phyloP scores from a whole-genome alignment of 495 filamentous ascomycete genomes.

The Daldinia bambusicola region DNA sequence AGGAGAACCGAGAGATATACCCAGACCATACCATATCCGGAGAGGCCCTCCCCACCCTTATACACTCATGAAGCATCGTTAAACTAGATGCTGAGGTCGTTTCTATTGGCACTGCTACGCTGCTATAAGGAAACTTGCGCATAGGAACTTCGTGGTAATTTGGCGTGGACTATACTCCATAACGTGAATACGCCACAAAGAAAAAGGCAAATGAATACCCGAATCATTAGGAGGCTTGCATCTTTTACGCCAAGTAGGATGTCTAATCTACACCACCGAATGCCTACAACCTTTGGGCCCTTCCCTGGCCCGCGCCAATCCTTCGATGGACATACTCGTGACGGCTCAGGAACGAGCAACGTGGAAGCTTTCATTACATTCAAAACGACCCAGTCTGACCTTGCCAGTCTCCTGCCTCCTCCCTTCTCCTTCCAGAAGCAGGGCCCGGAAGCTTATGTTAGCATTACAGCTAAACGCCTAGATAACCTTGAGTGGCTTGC shows the following conservation, averaged over 20 bases:
- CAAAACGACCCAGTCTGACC: constrained; percentile 8
- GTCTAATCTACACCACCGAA: constrained; percentile 16
- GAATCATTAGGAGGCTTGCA: neutral
- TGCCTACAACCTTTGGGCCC: constrained; percentile 21
- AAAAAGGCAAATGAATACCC: constrained; percentile 9
- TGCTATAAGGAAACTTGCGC: neutral
- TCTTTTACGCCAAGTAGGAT: neutral
- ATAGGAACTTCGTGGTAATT: neutral
- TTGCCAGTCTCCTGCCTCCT: constrained; percentile 14
- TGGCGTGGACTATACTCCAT: neutral
- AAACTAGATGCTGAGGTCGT: neutral
- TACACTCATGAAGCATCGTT: constrained; percentile 10
- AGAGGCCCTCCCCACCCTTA: neutral
- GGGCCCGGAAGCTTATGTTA: constrained; percentile 13
- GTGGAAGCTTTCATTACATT: constrained; percentile 24
- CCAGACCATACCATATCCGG: constrained; percentile 5
- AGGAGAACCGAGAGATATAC: constrained; percentile 12
- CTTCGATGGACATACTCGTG: constrained; percentile 10
- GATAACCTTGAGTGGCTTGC: constrained; percentile 25
- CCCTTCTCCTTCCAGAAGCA: constrained; percentile 20
- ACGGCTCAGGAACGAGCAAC: constrained; percentile 13
- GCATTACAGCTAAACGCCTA: constrained; percentile 11
- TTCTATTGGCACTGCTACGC: neutral
- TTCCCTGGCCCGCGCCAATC: constrained; percentile 25
- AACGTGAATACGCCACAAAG: neutral